A percentile compares a stretch with the other conserved stretches of the same genome.
Evolutionary conservation across 345 rosid species (phyloP).

Genomic region (Melaleuca alternifolia): DNA sequence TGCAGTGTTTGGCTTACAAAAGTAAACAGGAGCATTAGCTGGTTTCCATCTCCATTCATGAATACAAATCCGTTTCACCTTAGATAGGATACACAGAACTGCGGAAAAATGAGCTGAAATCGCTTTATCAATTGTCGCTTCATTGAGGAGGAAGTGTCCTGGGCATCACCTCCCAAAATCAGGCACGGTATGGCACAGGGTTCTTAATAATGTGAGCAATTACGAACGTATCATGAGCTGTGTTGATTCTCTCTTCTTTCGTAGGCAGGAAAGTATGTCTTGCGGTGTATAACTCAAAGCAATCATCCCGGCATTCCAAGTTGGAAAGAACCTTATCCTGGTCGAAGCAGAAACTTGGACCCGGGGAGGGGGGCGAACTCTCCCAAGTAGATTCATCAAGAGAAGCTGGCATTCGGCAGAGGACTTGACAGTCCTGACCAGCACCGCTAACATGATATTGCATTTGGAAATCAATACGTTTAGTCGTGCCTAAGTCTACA

Average conservation of each 20-base stretch:
- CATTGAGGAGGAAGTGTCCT: not conserved
- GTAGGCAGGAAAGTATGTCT: not conserved
- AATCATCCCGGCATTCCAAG: not conserved
- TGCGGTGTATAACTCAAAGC: not conserved
- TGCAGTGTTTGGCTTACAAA: not conserved
- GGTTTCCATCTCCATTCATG: not conserved
- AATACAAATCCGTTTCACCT: not conserved
- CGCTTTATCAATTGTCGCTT: not conserved
- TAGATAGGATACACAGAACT: not conserved
- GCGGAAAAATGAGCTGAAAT: not conserved
- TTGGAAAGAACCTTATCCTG: not conserved
- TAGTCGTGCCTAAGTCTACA: not conserved
- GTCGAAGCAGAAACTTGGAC: not conserved
- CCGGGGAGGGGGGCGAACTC: not conserved
- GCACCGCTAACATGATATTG: not conserved
- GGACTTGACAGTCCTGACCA: not conserved
- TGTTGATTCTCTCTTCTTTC: not conserved
- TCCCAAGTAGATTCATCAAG: not conserved
- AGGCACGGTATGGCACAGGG: not conserved
- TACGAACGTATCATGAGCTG: not conserved
- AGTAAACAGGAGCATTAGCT: not conserved
- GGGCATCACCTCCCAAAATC: not conserved
- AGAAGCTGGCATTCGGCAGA: not conserved
- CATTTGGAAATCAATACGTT: not conserved
- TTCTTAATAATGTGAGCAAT: not conserved